Conservation (phyloP, 2,329 filamentous ascomycete genomes). For the Amesomyces nigricolor region DNA sequence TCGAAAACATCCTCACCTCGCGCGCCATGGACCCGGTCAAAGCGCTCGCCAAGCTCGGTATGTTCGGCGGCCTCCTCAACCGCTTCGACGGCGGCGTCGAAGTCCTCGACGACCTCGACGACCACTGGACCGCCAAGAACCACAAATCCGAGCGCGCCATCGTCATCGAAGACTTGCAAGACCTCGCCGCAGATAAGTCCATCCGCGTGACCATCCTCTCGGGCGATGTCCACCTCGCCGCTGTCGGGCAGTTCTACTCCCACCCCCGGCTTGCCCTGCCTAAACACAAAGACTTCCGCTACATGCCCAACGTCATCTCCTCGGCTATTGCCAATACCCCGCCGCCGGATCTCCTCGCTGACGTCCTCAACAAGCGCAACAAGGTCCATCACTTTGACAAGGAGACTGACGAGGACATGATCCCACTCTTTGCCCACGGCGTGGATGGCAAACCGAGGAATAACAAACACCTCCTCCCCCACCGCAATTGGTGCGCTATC, state of each 20-base stretch:
- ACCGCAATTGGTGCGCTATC: constrained; percentile 95
- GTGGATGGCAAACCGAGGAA: constrained; percentile 86
- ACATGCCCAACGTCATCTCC: constrained; percentile 94
- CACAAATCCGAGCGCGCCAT: constrained; percentile 87
- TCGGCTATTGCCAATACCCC: constrained; percentile 93
- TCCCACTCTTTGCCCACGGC: constrained; percentile 83
- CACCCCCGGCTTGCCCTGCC: constrained; percentile 72
- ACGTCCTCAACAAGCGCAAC: constrained; percentile 90
- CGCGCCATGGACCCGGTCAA: constrained; percentile 84
- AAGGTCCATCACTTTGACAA: constrained; percentile 67
- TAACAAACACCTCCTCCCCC: constrained; percentile 82
- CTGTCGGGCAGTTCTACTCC: constrained; percentile 90
- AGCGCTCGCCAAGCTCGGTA: constrained; percentile 72
- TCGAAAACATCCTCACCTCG: constrained; percentile 73
- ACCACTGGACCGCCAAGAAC: constrained; percentile 95
- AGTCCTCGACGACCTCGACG: constrained; percentile 85
- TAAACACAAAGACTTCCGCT: constrained; percentile 89
- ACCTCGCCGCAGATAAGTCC: constrained; percentile 87
- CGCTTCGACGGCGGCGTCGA: constrained; percentile 89
- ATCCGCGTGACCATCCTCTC: constrained; percentile 86
- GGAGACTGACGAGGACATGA: constrained; percentile 91
- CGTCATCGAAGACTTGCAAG: constrained; percentile 85
- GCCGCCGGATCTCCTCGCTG: constrained; percentile 79
- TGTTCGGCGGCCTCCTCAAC: constrained; percentile 77
- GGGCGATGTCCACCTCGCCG: constrained; percentile 89